These are phyloP conservation scores for Pestalotiopsis fici DNA, from an alignment of 2,329 filamentous ascomycete genomes.

Conservation along the genomic window DNA sequence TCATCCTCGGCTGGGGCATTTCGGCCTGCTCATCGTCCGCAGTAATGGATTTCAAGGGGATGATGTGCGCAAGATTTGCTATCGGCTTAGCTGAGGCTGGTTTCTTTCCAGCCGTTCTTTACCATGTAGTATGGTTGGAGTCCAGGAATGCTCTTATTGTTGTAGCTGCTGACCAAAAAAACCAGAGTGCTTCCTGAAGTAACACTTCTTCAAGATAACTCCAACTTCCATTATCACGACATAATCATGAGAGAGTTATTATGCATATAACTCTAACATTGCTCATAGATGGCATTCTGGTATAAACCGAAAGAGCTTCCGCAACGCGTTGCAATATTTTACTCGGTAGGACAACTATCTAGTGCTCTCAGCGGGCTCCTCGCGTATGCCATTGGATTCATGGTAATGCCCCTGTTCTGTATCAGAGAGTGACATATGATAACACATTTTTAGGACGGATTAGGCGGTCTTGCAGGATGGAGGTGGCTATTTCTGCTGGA, in stretches of 20 bases:
- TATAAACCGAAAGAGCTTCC: conserved; percentile 35
- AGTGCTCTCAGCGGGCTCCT: conserved; percentile 34
- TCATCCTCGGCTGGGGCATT: conserved; percentile 36
- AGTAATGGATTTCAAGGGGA: conserved; percentile 32
- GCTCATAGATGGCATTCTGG: conserved; percentile 34
- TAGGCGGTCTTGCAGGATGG: conserved; percentile 34
- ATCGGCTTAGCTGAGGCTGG: conserved; percentile 37
- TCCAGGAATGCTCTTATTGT: not conserved
- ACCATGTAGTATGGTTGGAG: conserved; percentile 22
- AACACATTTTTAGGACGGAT: conserved; percentile 20
- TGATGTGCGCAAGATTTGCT: conserved; percentile 38
- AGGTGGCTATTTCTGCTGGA: conserved; percentile 39
- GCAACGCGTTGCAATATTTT: conserved; percentile 37
- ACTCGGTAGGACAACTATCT: conserved; percentile 34
- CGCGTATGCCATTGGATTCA: conserved; percentile 37
- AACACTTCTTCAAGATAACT: not conserved
- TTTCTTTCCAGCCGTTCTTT: conserved; percentile 35
- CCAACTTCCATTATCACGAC: no score
- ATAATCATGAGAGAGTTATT: no score
- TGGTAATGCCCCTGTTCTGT: conserved; percentile 19
- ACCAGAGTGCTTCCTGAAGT: not conserved
- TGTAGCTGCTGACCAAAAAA: no score
- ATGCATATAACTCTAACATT: not conserved
- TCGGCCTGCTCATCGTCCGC: conserved; percentile 35
- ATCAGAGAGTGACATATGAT: not conserved